A percentile compares a stretch with the other conserved stretches of the same genome.
Evolutionary conservation across 2,329 filamentous ascomycete species (phyloP).

Genomic region (Fusarium globosum): DNA sequence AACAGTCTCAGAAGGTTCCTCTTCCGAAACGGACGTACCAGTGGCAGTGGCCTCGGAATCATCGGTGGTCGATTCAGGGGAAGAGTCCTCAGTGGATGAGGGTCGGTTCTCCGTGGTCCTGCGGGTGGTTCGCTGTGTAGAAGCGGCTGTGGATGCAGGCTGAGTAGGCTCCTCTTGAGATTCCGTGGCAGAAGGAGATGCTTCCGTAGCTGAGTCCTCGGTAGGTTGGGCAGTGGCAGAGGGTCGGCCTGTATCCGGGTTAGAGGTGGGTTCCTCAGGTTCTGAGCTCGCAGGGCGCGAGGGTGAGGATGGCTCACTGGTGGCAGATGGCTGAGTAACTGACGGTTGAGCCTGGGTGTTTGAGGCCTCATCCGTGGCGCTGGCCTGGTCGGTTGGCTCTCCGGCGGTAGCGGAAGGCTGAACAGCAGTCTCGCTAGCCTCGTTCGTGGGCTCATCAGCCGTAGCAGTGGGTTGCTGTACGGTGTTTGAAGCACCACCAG

Average conservation of each 20-base stretch:
- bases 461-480: slow-evolving; percentile 14
- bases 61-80: slow-evolving; percentile 32
- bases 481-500: slow-evolving; percentile 22
- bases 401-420: slow-evolving; percentile 23
- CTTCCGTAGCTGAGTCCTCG: slow-evolving; percentile 29
- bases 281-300: slow-evolving; percentile 32
- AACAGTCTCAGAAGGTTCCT: slow-evolving; percentile 40
- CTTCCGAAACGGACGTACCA: slow-evolving; percentile 46
- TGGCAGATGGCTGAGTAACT: slow-evolving; percentile 27
- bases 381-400: slow-evolving; percentile 20
- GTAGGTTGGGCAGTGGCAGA: slow-evolving; percentile 24
- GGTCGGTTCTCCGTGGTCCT: slow-evolving; percentile 23
- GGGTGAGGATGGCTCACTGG: slow-evolving; percentile 41
- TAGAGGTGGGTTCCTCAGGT: slow-evolving; percentile 38
- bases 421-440: slow-evolving; percentile 6
- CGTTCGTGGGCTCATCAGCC: slow-evolving; percentile 27
- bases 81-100: slow-evolving; percentile 22
- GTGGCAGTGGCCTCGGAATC: slow-evolving; percentile 45
- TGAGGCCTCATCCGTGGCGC: slow-evolving; percentile 18
- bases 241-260: slow-evolving; percentile 39
- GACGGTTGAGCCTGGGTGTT: slow-evolving; percentile 22
- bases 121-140: slow-evolving; percentile 19
- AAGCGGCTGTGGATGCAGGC: slow-evolving; percentile 22
- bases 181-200: slow-evolving; percentile 23
- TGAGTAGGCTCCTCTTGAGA: slow-evolving; percentile 26